Base-by-base conservation (phyloP, 345 rosid species). In the Euclidium syriacum region DNA sequence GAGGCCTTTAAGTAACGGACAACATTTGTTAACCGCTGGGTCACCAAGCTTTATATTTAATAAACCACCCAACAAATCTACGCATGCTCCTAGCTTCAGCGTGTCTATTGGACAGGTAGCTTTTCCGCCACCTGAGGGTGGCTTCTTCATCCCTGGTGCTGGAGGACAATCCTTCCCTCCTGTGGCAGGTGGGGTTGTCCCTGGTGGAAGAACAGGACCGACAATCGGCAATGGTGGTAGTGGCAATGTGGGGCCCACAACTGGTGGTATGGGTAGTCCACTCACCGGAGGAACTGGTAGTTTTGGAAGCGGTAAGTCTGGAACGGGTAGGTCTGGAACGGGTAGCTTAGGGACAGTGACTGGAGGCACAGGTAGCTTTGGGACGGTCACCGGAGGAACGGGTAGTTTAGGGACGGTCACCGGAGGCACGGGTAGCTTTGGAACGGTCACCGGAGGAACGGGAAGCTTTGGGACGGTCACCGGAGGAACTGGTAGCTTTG, bases 1-100 rank as follows among this genome's bases (percentile, higher is more conserved):
- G 6, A 94, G 86, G 14, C 96, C 97, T 42, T 75, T 8, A 47
- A 94, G 82, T 55, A 94, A 27, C 0, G 97, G 97, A 75, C 99
- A 94, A 50, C 99, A 94, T 58, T 81, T 25, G 62, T 89, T 94
- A 56, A 77, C 90, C 2, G 74, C 90, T 3, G 91, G 85, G 55
- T 94, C 95, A 1, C 96, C 97, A 4, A 81, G 70, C 1, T 84
- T 87, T 34, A 94, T 58, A 79, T 90, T 96, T 42, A 82, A 91
- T 54, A 83, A 56, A 74, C 99, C 99, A 5, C 95, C 96, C 3
- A 92, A 83, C 56, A 92, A 80, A 58, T 89, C 95, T 10, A 94
- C 95, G 36, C 99, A 94, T 2, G 96, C 97, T 14, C 97, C 99
- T 29, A 94, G 68, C 52, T 94, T 90, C 27, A 90, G 62, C 1